Percentiles rank a stretch among this genome's conserved stretches.
phyloP scores from a whole-genome alignment of 1,284 basidiomycete genomes.

The Cryptococcus wingfieldii region DNA sequence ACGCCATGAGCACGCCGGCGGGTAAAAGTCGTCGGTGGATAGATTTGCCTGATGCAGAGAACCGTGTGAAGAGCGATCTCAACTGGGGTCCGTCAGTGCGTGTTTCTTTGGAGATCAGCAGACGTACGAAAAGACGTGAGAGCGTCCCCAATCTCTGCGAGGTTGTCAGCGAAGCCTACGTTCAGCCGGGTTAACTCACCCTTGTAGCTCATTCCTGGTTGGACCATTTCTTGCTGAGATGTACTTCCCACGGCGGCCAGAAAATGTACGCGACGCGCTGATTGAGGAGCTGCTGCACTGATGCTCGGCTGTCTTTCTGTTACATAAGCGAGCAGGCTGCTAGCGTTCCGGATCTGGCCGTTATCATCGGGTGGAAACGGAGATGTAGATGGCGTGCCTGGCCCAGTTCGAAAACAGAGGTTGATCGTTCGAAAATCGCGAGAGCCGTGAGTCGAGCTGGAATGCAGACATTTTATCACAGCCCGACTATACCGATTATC shows the following conservation, averaged over 20 bases:
- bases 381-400: too few relatives aligned
- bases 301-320: too few relatives aligned
- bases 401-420: too few relatives aligned
- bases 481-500: not conserved
- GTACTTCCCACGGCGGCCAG: too few relatives aligned
- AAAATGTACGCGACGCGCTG: too few relatives aligned
- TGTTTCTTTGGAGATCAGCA: not conserved
- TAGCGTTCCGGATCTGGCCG: too few relatives aligned
- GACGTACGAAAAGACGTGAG: conserved; percentile 40
- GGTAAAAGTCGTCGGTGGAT: conserved; percentile 80
- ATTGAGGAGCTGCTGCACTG: too few relatives aligned
- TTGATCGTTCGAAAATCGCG: too few relatives aligned
- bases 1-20: conserved; percentile 82
- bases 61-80: conserved; percentile 91
- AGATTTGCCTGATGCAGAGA: conserved; percentile 81
- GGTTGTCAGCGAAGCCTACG: not conserved
- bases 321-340: too few relatives aligned
- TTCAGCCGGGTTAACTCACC: conserved; percentile 6
- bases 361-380: too few relatives aligned
- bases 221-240: not conserved
- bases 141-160: conserved; percentile 35
- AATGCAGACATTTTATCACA: not conserved
- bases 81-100: conserved; percentile 54
- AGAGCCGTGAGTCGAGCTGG: too few relatives aligned
- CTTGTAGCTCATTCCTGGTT: conserved; percentile 35